These are phyloP conservation scores for Blepharisma stoltei DNA, from an alignment of 73 alveolate genomes.

Conservation along the genomic window DNA sequence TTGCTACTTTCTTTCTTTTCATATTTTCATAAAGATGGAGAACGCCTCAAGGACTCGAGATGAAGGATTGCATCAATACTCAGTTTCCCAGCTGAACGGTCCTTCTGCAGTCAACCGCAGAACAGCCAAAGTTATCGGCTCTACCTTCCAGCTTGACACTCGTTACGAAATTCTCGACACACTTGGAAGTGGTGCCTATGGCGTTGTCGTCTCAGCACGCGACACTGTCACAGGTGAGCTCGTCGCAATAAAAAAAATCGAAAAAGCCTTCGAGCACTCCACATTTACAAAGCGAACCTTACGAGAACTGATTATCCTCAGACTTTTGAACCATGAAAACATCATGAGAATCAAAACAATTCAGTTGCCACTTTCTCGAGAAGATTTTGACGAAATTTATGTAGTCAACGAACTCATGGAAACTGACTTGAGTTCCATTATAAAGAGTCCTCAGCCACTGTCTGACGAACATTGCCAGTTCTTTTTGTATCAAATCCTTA, in stretches of 20 bases:
- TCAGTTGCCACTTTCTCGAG: constrained; percentile 57
- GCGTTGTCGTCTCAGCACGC: constrained; percentile 49
- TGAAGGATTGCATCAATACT: not conserved
- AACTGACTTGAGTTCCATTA: constrained; percentile 89
- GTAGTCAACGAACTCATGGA: constrained; percentile 95
- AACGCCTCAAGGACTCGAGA: too few relatives aligned
- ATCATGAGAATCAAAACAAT: constrained; percentile 56
- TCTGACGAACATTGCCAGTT: constrained; percentile 92
- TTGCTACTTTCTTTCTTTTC: too few relatives aligned
- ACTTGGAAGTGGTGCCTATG: constrained; percentile 38
- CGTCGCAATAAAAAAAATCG: constrained; percentile 78
- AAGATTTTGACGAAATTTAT: constrained; percentile 76
- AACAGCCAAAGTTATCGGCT: constrained; percentile 1
- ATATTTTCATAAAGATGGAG: too few relatives aligned
- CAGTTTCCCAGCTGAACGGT: not conserved
- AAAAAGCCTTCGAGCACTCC: constrained; percentile 82
- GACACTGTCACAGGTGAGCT: constrained; percentile 45
- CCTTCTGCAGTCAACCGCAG: constrained; percentile 1
- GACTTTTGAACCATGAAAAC: constrained; percentile 72
- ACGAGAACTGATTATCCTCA: constrained; percentile 68
- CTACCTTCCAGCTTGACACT: not conserved
- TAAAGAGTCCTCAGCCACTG: constrained; percentile 86
- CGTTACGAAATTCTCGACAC: constrained; percentile 23
- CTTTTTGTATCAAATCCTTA: constrained; percentile 85
- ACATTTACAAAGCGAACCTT: constrained; percentile 76